phyloP scores from a whole-genome alignment of 2,329 filamentous ascomycete species.

The Shiraia bambusicola region DNA sequence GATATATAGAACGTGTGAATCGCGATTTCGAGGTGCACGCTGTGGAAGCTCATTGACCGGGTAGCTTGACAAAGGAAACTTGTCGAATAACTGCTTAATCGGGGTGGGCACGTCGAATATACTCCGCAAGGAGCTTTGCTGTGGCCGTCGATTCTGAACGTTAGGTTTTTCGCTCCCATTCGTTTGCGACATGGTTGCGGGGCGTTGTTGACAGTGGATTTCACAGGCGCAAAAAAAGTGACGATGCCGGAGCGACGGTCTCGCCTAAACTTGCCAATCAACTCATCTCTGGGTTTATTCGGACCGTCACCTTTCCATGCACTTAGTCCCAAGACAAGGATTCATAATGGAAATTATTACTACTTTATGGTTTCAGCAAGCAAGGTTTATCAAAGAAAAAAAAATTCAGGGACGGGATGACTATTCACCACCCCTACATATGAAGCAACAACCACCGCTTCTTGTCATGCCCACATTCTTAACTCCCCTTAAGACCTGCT shows the following conservation, averaged over 20 bases:
- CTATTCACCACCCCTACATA: too few species aligned
- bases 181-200: slow-evolving; percentile 24
- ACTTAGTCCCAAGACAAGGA: slow-evolving; percentile 6
- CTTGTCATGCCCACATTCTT: too few species aligned
- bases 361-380: too few species aligned
- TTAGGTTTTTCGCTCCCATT: slow-evolving; percentile 8
- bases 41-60: slow-evolving; percentile 72
- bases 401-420: too few species aligned
- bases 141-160: slow-evolving; percentile 5
- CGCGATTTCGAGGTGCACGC: slow-evolving; percentile 53
- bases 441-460: too few species aligned
- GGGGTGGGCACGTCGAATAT: slow-evolving; percentile 65
- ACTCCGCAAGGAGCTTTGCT: slow-evolving; percentile 19
- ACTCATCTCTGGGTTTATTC: neutral
- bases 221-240: slow-evolving; percentile 25
- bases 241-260: slow-evolving; percentile 16
- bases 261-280: slow-evolving; percentile 32
- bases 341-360: neutral
- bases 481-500: too few species aligned
- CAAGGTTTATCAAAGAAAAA: too few species aligned
- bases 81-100: slow-evolving; percentile 79
- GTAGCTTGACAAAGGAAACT: slow-evolving; percentile 77
- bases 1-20: slow-evolving; percentile 68
- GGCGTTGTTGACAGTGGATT: slow-evolving; percentile 10
- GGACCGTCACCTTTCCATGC: neutral